Evolutionary conservation across 2,329 filamentous ascomycete species (phyloP).

Genomic region (Fusarium tricinctum): DNA sequence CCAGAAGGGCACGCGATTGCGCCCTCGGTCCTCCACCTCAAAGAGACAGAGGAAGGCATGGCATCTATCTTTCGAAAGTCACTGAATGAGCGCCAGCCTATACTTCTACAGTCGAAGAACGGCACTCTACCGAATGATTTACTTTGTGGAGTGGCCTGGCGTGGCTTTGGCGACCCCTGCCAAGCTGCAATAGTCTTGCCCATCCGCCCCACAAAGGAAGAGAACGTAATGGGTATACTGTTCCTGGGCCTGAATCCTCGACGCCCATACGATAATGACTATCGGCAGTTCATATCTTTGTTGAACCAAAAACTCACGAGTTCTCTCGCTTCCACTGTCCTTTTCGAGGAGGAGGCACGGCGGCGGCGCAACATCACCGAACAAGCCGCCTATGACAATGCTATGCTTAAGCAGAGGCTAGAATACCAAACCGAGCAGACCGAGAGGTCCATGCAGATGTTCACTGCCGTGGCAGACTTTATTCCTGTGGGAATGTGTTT

Average conservation of each 20-base stretch:
- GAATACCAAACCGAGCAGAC: slow-evolving; percentile 67
- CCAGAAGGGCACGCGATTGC: slow-evolving; percentile 60
- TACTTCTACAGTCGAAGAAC: slow-evolving; percentile 59
- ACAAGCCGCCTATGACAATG: slow-evolving; percentile 76
- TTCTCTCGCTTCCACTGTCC: slow-evolving; percentile 76
- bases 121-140: slow-evolving; percentile 70
- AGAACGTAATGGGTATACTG: slow-evolving; percentile 76
- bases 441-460: slow-evolving; percentile 71
- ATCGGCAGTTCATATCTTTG: slow-evolving; percentile 74
- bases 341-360: slow-evolving; percentile 79
- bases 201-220: slow-evolving; percentile 75
- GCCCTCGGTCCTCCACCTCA: slow-evolving; percentile 56
- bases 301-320: slow-evolving; percentile 72
- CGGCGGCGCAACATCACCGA: slow-evolving; percentile 63
- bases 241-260: slow-evolving; percentile 79
- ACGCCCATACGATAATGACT: slow-evolving; percentile 80
- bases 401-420: slow-evolving; percentile 75
- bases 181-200: slow-evolving; percentile 77
- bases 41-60: slow-evolving; percentile 56
- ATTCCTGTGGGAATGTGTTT: slow-evolving; percentile 83
- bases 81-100: slow-evolving; percentile 55
- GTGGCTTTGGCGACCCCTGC: slow-evolving; percentile 75
- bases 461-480: slow-evolving; percentile 79
- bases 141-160: slow-evolving; percentile 70
- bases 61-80: slow-evolving; percentile 58